A percentile compares a stretch with the other conserved stretches of the same genome.
These are phyloP conservation scores for Mycena kentingensis DNA, from an alignment of 768 basidiomycete genomes.

Conservation along the genomic window DNA sequence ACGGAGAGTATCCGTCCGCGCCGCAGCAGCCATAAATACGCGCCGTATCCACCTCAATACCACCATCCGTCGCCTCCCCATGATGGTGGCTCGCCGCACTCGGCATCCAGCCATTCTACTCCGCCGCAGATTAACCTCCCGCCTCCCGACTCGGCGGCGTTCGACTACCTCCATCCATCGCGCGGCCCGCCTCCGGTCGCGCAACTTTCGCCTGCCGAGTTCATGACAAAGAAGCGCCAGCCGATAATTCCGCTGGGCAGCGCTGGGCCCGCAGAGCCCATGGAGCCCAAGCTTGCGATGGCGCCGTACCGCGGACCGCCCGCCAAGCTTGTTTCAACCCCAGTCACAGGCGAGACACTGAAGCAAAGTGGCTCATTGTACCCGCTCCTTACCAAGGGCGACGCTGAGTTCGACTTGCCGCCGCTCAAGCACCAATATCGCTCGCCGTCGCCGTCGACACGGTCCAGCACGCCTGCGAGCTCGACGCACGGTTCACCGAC, in stretches of 20 bases:
- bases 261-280: conserved; percentile 36
- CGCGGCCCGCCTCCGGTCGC: conserved; percentile 55
- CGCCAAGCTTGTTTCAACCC: conserved; percentile 34
- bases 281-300: conserved; percentile 47
- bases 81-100: conserved; percentile 64
- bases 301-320: conserved; percentile 42
- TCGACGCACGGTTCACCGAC: conserved; percentile 39
- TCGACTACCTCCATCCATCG: conserved; percentile 56
- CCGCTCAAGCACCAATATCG: conserved; percentile 57
- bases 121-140: conserved; percentile 57
- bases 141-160: conserved; percentile 48
- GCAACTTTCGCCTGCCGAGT: conserved; percentile 56
- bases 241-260: conserved; percentile 51
- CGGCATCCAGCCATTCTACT: conserved; percentile 65
- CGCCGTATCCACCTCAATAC: conserved; percentile 27
- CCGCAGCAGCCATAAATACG: conserved; percentile 14
- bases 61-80: conserved; percentile 61
- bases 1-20: conserved; percentile 4
- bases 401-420: conserved; percentile 64
- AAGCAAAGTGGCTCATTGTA: conserved; percentile 49
- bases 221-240: conserved; percentile 47
- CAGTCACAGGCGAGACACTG: conserved; percentile 22
- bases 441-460: conserved; percentile 49
- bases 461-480: conserved; percentile 42
- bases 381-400: conserved; percentile 64